Evolutionary conservation across 371 early-diverging fungal species (phyloP).

Genomic region (Mucor indicus): DNA sequence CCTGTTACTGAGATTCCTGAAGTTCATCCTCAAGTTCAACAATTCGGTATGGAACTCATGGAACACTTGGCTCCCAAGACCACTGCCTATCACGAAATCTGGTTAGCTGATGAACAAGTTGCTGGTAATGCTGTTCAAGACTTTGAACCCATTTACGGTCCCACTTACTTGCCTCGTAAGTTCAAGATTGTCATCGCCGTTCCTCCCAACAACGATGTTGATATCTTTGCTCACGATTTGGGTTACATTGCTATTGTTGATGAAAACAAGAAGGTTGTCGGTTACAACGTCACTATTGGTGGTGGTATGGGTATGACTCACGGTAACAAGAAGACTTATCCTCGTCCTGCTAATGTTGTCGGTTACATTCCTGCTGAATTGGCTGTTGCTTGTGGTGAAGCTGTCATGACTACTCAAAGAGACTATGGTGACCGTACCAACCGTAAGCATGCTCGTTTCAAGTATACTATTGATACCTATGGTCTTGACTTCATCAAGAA

Average conservation of each 20-base stretch:
- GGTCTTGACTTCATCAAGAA: constrained; percentile 86
- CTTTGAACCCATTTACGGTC: constrained; percentile 88
- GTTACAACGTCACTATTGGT: constrained; percentile 92
- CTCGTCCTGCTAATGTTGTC: constrained; percentile 75
- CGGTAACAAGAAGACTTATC: constrained; percentile 94
- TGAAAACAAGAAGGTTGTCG: constrained; percentile 64
- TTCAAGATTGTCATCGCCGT: constrained; percentile 94
- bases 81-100: constrained; percentile 93
- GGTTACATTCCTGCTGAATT: constrained; percentile 79
- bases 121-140: constrained; percentile 77
- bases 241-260: constrained; percentile 88
- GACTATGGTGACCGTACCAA: constrained; percentile 94
- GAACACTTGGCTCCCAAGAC: constrained; percentile 81
- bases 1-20: constrained; percentile 79
- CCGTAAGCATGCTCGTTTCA: constrained; percentile 95
- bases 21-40: constrained; percentile 75
- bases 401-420: constrained; percentile 88
- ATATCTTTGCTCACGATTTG: constrained; percentile 92
- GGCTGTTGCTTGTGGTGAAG: constrained; percentile 78
- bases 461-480: constrained; percentile 95
- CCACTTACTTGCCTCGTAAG: constrained; percentile 91
- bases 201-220: constrained; percentile 94
- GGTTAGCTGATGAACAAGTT: constrained; percentile 87
- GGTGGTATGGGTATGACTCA: constrained; percentile 98
- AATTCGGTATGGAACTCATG: constrained; percentile 69